These are phyloP conservation scores for Microsporum ferrugineum DNA, from an alignment of 2,329 filamentous ascomycete genomes.

Conservation along the genomic window DNA sequence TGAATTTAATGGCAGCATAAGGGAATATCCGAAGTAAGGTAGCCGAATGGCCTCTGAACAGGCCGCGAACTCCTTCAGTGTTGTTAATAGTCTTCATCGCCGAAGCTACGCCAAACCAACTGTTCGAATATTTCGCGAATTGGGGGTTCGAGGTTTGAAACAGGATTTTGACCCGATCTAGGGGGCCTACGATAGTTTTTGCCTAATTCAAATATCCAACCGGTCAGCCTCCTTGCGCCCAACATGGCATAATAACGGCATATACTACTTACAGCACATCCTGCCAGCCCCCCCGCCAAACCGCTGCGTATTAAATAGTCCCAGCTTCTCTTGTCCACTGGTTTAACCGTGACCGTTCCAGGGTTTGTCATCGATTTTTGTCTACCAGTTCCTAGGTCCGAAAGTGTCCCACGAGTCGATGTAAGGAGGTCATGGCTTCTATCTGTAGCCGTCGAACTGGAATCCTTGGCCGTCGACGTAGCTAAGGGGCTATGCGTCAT, in stretches of 20 bases:
- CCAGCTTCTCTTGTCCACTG: constrained; percentile 57
- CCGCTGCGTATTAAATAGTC: constrained; percentile 78
- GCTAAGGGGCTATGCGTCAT: constrained; percentile 1
- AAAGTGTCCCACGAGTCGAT: background rate
- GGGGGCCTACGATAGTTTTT: constrained; percentile 88
- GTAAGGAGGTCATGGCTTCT: background rate
- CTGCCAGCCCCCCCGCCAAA: constrained; percentile 77
- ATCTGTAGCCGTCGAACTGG: background rate
- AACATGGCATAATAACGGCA: background rate
- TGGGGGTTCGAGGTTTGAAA: constrained; percentile 93
- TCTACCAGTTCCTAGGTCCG: background rate
- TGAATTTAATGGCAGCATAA: constrained; percentile 94
- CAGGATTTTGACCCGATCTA: constrained; percentile 96
- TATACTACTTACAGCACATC: constrained; percentile 62
- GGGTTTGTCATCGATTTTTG: background rate
- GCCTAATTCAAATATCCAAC: constrained; percentile 44
- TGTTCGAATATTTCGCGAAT: constrained; percentile 84
- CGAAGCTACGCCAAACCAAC: constrained; percentile 70
- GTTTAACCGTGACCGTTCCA: constrained; percentile 1
- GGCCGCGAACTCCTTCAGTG: constrained; percentile 59
- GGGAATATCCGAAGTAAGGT: constrained; percentile 91
- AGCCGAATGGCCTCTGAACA: constrained; percentile 90
- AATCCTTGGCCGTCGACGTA: background rate
- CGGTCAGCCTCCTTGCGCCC: constrained; percentile 11
- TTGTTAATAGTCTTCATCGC: constrained; percentile 76